Evolutionary conservation across 192 early-diverging fungal species (phyloP), one percentile per base, ranked within the genome.

Genomic region (Paraglomus brasilianum): DNA sequence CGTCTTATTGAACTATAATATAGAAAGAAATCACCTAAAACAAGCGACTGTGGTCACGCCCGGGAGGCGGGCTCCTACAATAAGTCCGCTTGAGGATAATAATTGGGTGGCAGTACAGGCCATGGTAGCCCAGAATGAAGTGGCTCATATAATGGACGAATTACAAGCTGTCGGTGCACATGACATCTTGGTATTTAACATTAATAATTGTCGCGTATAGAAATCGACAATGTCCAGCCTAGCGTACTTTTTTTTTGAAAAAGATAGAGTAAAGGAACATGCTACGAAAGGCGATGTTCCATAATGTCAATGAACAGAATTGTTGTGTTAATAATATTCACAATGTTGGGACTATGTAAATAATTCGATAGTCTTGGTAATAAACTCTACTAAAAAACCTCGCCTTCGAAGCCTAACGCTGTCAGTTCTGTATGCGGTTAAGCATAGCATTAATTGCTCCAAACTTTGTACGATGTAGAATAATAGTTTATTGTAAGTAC

Each of bases 1-100:
- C 71, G 93, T 97, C 14, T 82, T 95, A 44, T 89, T 89, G 71
- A 95, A 87, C 64, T 99, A 98, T 78, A 99, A 99, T 69, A 86
- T 98, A 72, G 76, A 81, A 21, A 79, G 92, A 11, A 75, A 70
- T 9, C 69, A 80, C 63, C 72, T 99, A 58, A 77, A 81, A 14
- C 66, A 72, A 40, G 96, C 92, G 6, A 76, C 82, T 8, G 63
- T 73, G 22, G 89, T 99, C 70, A 92, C 97, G 2, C 95, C 97
- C 3, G 97, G 97, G 43, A 88, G 92, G 61, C 95, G 93, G 78
- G 93, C 93, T 0, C 93, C 96, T 7, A 96, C 96, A 0, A 80
- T 99, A 44, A 92, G 87, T 5, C 75, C 88, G 10, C 77, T 99
- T 46, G 94, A 98, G 52, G 86, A 95, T 72, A 78, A 81, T 30